Evolutionary conservation across 371 early-diverging fungal species (phyloP).

Genomic region (Fennellomyces sp.): DNA sequence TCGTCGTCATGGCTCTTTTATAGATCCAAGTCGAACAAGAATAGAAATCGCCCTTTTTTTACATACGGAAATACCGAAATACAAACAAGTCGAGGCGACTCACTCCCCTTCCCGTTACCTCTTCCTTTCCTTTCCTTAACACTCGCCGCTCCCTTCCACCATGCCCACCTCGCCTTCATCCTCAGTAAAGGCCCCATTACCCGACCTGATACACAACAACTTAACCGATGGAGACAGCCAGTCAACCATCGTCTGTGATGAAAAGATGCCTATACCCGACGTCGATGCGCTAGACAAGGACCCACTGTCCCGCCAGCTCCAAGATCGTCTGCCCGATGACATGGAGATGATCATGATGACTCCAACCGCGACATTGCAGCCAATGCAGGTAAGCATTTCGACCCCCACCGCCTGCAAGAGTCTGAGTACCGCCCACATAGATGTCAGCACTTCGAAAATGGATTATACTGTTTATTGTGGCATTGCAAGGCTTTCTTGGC

Average conservation of each 20-base stretch:
- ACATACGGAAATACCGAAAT: neutral
- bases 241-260: neutral
- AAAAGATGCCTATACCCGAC: neutral
- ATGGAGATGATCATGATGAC: conserved; percentile 8
- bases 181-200: no score
- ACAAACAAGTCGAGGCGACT: neutral
- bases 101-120: neutral
- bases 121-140: neutral
- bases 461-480: conserved; percentile 43
- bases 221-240: neutral
- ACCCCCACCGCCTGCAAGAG: neutral
- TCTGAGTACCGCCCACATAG: neutral
- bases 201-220: neutral
- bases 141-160: no score
- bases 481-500: conserved; percentile 52
- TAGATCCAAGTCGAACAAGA: neutral
- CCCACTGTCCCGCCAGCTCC: neutral
- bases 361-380: neutral
- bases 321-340: conserved; percentile 5
- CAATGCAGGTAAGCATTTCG: neutral
- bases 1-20: neutral
- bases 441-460: conserved; percentile 30
- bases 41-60: neutral
- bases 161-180: no score
- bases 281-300: neutral